phyloP scores from a whole-genome alignment of 2,329 filamentous ascomycete species.

The Cladosporium sp. region DNA sequence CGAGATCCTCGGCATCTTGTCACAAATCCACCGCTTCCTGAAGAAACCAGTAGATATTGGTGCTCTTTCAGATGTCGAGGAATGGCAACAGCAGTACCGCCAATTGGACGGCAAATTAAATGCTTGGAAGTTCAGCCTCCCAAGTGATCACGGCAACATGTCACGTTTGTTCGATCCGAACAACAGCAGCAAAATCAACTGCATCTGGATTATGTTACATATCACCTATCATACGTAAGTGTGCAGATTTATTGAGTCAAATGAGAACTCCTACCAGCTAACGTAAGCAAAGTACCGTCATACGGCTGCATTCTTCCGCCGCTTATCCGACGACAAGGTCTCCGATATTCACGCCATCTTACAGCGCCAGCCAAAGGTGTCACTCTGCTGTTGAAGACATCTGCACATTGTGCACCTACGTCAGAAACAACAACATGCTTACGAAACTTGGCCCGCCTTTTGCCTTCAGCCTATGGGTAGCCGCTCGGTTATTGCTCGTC shows the following conservation, averaged over 20 bases:
- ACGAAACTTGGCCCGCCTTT: conserved; percentile 82
- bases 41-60: conserved; percentile 88
- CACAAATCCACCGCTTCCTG: conserved; percentile 80
- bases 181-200: conserved; percentile 65
- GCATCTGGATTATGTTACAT: conserved; percentile 86
- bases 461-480: conserved; percentile 89
- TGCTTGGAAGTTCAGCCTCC: conserved; percentile 78
- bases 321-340: conserved; percentile 87
- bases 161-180: conserved; percentile 64
- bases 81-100: conserved; percentile 83
- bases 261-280: neutral
- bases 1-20: conserved; percentile 81
- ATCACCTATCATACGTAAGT: conserved; percentile 78
- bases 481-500: conserved; percentile 77
- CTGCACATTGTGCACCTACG: conserved; percentile 70
- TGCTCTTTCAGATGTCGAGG: conserved; percentile 75
- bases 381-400: conserved; percentile 79
- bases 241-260: neutral
- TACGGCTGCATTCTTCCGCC: conserved; percentile 84
- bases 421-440: conserved; percentile 68
- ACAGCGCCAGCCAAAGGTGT: conserved; percentile 77
- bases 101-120: conserved; percentile 76
- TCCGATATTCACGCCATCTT: conserved; percentile 83
- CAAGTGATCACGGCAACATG: conserved; percentile 79
- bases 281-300: conserved; percentile 57